Conservation (phyloP, 2,329 filamentous ascomycete genomes). For the Arthroderma sp. region DNA sequence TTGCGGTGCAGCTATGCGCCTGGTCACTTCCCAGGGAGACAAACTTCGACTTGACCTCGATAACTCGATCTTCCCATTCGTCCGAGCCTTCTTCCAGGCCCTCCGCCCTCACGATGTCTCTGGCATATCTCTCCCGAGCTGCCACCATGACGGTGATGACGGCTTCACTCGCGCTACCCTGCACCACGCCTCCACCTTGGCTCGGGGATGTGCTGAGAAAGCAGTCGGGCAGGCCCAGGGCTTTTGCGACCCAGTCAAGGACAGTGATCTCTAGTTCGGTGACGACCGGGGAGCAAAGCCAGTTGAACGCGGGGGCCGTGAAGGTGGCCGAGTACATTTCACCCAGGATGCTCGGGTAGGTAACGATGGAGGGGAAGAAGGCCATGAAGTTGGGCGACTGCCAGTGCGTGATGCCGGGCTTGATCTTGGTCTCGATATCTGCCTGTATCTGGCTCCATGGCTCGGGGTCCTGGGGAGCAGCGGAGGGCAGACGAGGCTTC, state of each 20-base stretch:
- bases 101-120: slow-evolving; percentile 44
- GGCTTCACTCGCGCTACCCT: slow-evolving; percentile 80
- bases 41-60: slow-evolving; percentile 54
- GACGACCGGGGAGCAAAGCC: slow-evolving; percentile 83
- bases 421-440: slow-evolving; percentile 74
- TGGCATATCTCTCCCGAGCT: slow-evolving; percentile 67
- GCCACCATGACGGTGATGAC: slow-evolving; percentile 78
- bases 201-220: slow-evolving; percentile 58
- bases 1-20: slow-evolving; percentile 73
- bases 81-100: slow-evolving; percentile 35
- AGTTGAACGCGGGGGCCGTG: slow-evolving; percentile 88
- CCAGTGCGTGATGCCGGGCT: slow-evolving; percentile 91
- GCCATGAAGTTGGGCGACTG: slow-evolving; percentile 91
- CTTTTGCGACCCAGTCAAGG: slow-evolving; percentile 77
- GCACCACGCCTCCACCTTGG: slow-evolving; percentile 77
- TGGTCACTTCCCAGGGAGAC: slow-evolving; percentile 72
- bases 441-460: slow-evolving; percentile 64
- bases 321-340: slow-evolving; percentile 88
- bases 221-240: slow-evolving; percentile 58
- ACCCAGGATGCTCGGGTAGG: slow-evolving; percentile 73
- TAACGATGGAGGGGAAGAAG: slow-evolving; percentile 75
- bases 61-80: slow-evolving; percentile 58
- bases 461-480: slow-evolving; percentile 56
- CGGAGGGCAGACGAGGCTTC: slow-evolving; percentile 59
- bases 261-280: slow-evolving; percentile 91